A percentile compares a stretch with the other conserved stretches of the same genome.
These are phyloP conservation scores for Pleurozium schreberi DNA, from an alignment of 225 moss, liverwort and hornwort genomes.

Conservation along the genomic window DNA sequence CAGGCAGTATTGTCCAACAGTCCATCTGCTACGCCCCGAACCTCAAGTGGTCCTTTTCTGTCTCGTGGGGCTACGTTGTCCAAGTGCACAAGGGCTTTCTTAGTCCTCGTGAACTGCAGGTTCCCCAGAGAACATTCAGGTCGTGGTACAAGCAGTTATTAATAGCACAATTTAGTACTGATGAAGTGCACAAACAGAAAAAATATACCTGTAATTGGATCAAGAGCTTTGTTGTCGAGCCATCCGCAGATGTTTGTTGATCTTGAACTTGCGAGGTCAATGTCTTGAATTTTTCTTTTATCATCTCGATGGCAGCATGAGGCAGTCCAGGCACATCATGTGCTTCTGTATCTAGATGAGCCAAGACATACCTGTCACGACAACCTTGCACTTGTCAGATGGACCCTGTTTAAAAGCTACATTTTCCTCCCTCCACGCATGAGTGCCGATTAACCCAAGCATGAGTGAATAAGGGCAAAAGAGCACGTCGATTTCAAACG, in stretches of 20 bases:
- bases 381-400: neutral
- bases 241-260: conserved; percentile 72
- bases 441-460: neutral
- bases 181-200: neutral
- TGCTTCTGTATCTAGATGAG: conserved; percentile 62
- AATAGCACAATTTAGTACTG: neutral
- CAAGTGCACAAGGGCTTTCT: conserved; percentile 39
- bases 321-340: conserved; percentile 79
- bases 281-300: conserved; percentile 61
- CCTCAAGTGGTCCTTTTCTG: conserved; percentile 26
- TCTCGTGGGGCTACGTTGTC: conserved; percentile 45
- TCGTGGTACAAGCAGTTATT: conserved; percentile 31
- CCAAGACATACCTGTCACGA: conserved; percentile 50
- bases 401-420: neutral
- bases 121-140: conserved; percentile 31
- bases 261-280: conserved; percentile 62
- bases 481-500: neutral
- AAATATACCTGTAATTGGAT: conserved; percentile 62
- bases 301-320: conserved; percentile 53
- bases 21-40: conserved; percentile 32
- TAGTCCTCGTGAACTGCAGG: conserved; percentile 32
- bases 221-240: conserved; percentile 83
- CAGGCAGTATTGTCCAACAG: conserved; percentile 32
- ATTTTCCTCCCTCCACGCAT: neutral
- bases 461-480: neutral